Evolutionary conservation across 768 basidiomycete species (phyloP).

Genomic region (Suillus luteus): DNA sequence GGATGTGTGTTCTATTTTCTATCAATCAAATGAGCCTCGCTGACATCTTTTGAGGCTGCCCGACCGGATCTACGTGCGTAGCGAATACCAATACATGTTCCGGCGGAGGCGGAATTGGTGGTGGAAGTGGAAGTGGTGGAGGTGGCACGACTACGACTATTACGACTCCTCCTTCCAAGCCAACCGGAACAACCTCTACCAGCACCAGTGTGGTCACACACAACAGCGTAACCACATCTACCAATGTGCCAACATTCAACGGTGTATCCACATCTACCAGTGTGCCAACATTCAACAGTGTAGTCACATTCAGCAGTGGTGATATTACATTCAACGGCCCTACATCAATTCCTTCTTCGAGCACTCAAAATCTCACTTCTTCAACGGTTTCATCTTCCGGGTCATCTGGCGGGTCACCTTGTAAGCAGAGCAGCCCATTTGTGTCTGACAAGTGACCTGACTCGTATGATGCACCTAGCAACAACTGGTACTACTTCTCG

Average conservation of each 20-base stretch:
- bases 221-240: background rate
- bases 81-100: background rate
- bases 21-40: too few relatives aligned
- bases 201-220: background rate
- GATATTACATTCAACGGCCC: background rate
- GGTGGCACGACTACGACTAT: too few relatives aligned
- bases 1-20: slow-evolving; percentile 21
- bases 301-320: background rate
- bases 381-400: background rate
- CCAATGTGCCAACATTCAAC: background rate
- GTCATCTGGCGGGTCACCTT: slow-evolving; percentile 1
- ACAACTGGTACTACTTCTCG: slow-evolving; percentile 12
- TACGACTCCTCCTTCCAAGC: background rate
- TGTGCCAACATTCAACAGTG: background rate
- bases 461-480: background rate
- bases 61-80: slow-evolving; percentile 1
- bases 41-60: slow-evolving; percentile 20
- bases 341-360: slow-evolving; percentile 1
- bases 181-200: background rate
- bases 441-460: background rate
- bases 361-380: background rate
- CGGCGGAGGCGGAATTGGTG: too few relatives aligned
- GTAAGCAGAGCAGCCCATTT: slow-evolving; percentile 10
- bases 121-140: too few relatives aligned
- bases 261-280: too few relatives aligned